Conservation (phyloP, 306 rosid genomes). For the Gastrolobium bilobum region DNA sequence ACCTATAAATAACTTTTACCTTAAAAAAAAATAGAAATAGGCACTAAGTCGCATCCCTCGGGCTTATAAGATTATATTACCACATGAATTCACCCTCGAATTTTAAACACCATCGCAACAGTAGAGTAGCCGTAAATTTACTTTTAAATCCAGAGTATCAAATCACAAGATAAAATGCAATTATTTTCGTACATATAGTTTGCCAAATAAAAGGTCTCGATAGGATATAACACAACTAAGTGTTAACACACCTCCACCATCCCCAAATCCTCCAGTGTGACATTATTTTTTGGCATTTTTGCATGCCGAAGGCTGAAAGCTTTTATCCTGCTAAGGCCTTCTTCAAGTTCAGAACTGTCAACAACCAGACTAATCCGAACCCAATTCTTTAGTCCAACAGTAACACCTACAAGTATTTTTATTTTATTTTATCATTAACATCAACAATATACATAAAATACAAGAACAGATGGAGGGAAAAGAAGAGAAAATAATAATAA, state of each 20-base stretch:
- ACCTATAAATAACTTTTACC: too few species aligned
- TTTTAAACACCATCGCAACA: background rate
- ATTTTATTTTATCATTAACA: too few species aligned
- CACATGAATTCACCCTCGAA: too few species aligned
- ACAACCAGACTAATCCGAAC: slow-evolving; percentile 62
- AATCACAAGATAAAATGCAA: background rate
- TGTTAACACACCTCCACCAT: background rate
- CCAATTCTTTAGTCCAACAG: slow-evolving; percentile 73
- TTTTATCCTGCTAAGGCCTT: slow-evolving; percentile 65
- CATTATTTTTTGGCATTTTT: slow-evolving; percentile 38
- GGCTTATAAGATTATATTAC: too few species aligned
- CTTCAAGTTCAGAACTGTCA: slow-evolving; percentile 56
- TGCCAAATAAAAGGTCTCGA: slow-evolving; percentile 11
- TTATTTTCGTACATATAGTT: background rate
- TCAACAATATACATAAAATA: too few species aligned
- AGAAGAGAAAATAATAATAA: too few species aligned
- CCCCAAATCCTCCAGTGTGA: background rate
- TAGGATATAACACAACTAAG: background rate
- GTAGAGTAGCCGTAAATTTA: background rate
- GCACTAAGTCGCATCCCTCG: too few species aligned
- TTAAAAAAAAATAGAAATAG: too few species aligned
- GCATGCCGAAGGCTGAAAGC: slow-evolving; percentile 61
- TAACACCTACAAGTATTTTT: slow-evolving; percentile 55
- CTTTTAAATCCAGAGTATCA: background rate
- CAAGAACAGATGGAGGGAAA: too few species aligned